Conservation (phyloP, 2,329 filamentous ascomycete genomes). For the Aotearoamyces nothofagi region DNA sequence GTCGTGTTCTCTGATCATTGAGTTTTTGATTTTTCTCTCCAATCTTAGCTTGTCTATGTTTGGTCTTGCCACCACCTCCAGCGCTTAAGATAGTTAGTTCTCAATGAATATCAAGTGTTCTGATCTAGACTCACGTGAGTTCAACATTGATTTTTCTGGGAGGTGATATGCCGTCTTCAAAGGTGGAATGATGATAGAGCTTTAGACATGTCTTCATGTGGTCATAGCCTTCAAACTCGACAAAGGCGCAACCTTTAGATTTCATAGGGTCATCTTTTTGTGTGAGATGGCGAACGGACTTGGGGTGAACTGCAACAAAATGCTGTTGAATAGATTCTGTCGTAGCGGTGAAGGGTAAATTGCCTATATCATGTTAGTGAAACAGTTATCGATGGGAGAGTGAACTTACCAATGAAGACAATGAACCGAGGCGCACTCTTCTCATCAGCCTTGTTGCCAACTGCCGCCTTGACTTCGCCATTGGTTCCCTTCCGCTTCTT, state of each 20-base stretch:
- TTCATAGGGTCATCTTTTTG: constrained; percentile 45
- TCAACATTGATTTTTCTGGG: constrained; percentile 82
- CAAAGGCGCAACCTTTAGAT: constrained; percentile 67
- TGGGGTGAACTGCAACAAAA: constrained; percentile 62
- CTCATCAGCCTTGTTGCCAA: constrained; percentile 3
- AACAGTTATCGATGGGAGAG: constrained; percentile 18
- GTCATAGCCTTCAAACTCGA: constrained; percentile 78
- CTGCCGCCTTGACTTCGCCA: constrained; percentile 6
- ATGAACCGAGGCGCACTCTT: constrained; percentile 43
- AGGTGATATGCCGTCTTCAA: constrained; percentile 38
- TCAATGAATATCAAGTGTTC: constrained; percentile 2
- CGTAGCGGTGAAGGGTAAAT: constrained; percentile 76
- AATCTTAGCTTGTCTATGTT: constrained; percentile 61
- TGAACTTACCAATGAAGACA: constrained; percentile 51
- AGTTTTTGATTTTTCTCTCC: constrained; percentile 75
- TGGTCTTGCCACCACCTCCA: constrained; percentile 71
- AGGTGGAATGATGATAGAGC: constrained; percentile 75
- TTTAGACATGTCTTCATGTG: constrained; percentile 88
- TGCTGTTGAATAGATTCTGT: constrained; percentile 53
- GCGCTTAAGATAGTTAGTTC: constrained; percentile 37
- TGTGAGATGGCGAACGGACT: constrained; percentile 57
- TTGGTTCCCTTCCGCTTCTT: constrained; percentile 15
- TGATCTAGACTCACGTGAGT: constrained; percentile 48
- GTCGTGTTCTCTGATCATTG: constrained; percentile 43
- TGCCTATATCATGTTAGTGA: constrained; percentile 38